Evolutionary conservation across 108 stramenopile genomes (phyloP), one percentile per base, ranked within the genome.

Genomic region (Phaeodactylum tricornutum): DNA sequence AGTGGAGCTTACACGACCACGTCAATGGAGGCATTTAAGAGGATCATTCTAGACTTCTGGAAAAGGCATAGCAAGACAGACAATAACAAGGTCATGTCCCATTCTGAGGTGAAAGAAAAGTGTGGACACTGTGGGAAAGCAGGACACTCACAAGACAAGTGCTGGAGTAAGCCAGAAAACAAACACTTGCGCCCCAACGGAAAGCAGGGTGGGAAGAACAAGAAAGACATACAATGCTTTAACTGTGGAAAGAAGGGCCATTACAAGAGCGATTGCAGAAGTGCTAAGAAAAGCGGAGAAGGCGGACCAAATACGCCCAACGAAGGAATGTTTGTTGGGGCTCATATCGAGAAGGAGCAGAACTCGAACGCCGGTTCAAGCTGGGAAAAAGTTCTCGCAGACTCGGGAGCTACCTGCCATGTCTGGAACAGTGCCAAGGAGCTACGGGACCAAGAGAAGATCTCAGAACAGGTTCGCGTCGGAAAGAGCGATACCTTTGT

Each of bases 181-280:
- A n/a, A n/a, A n/a, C n/a, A n/a, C n/a, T n/a, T n/a, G n/a, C n/a
- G n/a, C n/a, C n/a, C n/a, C n/a, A n/a, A n/a, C n/a, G 38, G 38
- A 3, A 3, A 40, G 3, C 38, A 40, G 21, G 38, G 38, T 40
- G 19, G 21, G 19, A 40, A 40, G 38, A 26, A 45, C 4, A 45
- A 45, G 44, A 45, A 45, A 26, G 27, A 45, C 2, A 21, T 26
- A 2, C n/a, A n/a, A n/a, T 45, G 44, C 28, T 45, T 7, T 26
- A 26, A 26, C 3, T 45, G 44, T 8, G 44, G 44, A n/a, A 8
- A 45, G 44, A 4, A 4, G 22, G 44, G 44, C 28, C 44, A 45
- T 22, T 7, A 21, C 17, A 26, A 23, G 21, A 16, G 44, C 44
- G 25, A 45, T 4, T 45, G 44, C 21, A n/a, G n/a, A n/a, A n/a